Conservation (phyloP, 805 yeast genomes). For the Blastobotrys mokoenaii region DNA sequence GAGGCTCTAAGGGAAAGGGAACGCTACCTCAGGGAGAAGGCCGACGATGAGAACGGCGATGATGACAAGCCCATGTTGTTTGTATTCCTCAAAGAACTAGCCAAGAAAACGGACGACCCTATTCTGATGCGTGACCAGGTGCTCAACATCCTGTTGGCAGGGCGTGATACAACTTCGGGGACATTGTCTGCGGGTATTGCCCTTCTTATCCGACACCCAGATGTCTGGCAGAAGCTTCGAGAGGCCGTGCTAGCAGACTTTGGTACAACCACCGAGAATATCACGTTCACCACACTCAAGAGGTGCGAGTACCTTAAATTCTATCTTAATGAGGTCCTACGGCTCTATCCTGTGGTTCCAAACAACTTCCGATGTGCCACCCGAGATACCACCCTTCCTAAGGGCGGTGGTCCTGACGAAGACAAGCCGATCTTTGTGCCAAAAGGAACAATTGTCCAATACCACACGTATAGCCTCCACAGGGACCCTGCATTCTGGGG, state of each 20-base stretch:
- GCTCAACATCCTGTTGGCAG: constrained; percentile 44
- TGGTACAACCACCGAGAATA: constrained; percentile 21
- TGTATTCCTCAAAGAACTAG: constrained; percentile 41
- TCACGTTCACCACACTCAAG: constrained; percentile 42
- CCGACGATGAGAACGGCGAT: constrained; percentile 18
- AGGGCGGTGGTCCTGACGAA: constrained; percentile 38
- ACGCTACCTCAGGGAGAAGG: neutral
- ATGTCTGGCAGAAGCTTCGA: constrained; percentile 29
- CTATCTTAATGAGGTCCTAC: constrained; percentile 39
- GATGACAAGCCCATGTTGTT: constrained; percentile 29
- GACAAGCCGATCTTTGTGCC: constrained; percentile 30
- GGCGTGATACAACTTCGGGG: constrained; percentile 49
- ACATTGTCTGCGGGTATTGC: constrained; percentile 38
- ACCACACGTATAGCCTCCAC: constrained; percentile 35
- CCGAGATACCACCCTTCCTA: constrained; percentile 38
- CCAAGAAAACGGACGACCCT: constrained; percentile 41
- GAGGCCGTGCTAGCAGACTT: constrained; percentile 31
- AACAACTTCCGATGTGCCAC: constrained; percentile 35
- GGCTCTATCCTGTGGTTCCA: constrained; percentile 42
- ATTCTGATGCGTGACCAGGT: constrained; percentile 41
- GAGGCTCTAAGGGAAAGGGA: constrained; percentile 27
- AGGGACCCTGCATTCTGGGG: constrained; percentile 33
- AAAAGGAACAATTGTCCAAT: constrained; percentile 33
- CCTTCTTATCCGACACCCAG: constrained; percentile 36
- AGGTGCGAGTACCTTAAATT: constrained; percentile 39